phyloP scores from a whole-genome alignment of 176 grass and related monocot species.

The Phyllostachys edulis region DNA sequence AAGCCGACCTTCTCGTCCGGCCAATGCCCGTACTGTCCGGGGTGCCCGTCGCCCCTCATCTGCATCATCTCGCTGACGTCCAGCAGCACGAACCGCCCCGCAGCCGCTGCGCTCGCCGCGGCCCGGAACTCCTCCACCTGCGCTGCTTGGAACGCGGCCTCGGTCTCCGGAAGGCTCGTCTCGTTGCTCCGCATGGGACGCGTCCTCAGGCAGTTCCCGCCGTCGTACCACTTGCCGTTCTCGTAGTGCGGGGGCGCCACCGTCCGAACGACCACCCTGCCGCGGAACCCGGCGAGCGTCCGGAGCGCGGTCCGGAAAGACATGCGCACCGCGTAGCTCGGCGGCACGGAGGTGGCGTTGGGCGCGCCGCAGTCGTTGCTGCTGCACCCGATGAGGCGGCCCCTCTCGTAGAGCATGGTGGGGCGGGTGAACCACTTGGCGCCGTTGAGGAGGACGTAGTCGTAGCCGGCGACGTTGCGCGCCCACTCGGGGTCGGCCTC shows the following conservation, averaged over 20 bases:
- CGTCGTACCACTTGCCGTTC: constrained; percentile 54
- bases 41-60: constrained; percentile 48
- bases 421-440: constrained; percentile 66
- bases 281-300: constrained; percentile 39
- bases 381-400: constrained; percentile 44
- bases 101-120: background rate
- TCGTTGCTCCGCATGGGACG: constrained; percentile 30
- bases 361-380: constrained; percentile 15
- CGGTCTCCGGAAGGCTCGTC: constrained; percentile 16
- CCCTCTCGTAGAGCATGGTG: constrained; percentile 43
- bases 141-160: constrained; percentile 50
- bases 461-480: constrained; percentile 30
- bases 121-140: constrained; percentile 53
- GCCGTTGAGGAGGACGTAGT: constrained; percentile 65
- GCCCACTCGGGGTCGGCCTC: constrained; percentile 54
- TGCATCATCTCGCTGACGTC: constrained; percentile 58
- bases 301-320: constrained; percentile 49
- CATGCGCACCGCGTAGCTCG: constrained; percentile 15
- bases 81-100: constrained; percentile 27
- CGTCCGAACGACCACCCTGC: constrained; percentile 42
- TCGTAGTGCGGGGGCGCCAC: constrained; percentile 63
- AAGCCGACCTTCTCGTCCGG: constrained; percentile 49
- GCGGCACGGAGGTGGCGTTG: background rate
- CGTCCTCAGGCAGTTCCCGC: constrained; percentile 52
- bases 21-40: constrained; percentile 44